A percentile compares a stretch with the other conserved stretches of the same genome.
Evolutionary conservation across 768 basidiomycete species (phyloP).

Genomic region (Candolleomyces efflorescens): DNA sequence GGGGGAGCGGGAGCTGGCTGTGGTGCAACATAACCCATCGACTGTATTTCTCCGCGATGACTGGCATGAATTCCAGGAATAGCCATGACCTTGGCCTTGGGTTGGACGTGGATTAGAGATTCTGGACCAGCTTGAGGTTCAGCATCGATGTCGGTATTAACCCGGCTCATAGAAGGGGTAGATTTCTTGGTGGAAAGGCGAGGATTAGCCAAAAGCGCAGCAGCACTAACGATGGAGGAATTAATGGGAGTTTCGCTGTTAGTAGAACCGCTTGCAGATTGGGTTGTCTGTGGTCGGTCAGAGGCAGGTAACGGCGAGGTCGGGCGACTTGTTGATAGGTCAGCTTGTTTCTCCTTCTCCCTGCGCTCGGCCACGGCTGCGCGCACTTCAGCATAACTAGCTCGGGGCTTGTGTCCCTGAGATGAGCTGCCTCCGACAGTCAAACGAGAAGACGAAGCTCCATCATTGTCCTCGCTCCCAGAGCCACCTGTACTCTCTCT

Average conservation of each 20-base stretch:
- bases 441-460: slow-evolving; percentile 5
- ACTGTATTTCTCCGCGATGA: slow-evolving; percentile 82
- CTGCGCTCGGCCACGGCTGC: slow-evolving; percentile 70
- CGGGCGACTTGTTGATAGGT: slow-evolving; percentile 11
- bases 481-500: slow-evolving; percentile 39
- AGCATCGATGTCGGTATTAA: slow-evolving; percentile 27
- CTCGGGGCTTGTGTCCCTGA: slow-evolving; percentile 37
- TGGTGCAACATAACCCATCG: slow-evolving; percentile 71
- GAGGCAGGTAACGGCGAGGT: neutral
- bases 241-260: slow-evolving; percentile 10
- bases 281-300: slow-evolving; percentile 10
- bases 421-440: slow-evolving; percentile 21
- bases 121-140: slow-evolving; percentile 21
- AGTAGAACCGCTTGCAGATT: slow-evolving; percentile 17
- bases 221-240: slow-evolving; percentile 16
- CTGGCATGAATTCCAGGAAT: slow-evolving; percentile 86
- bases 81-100: slow-evolving; percentile 76
- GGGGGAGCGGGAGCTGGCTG: slow-evolving; percentile 24
- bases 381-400: slow-evolving; percentile 70
- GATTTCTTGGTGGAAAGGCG: slow-evolving; percentile 23
- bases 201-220: slow-evolving; percentile 18
- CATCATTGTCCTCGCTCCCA: slow-evolving; percentile 24
- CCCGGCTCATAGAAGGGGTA: slow-evolving; percentile 31
- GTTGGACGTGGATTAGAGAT: slow-evolving; percentile 68
- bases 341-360: slow-evolving; percentile 27